Percentiles rank a stretch among this genome's conserved stretches.
Evolutionary conservation across 768 basidiomycete genomes (phyloP).

Genomic region (Hypsizygus marmoreus): DNA sequence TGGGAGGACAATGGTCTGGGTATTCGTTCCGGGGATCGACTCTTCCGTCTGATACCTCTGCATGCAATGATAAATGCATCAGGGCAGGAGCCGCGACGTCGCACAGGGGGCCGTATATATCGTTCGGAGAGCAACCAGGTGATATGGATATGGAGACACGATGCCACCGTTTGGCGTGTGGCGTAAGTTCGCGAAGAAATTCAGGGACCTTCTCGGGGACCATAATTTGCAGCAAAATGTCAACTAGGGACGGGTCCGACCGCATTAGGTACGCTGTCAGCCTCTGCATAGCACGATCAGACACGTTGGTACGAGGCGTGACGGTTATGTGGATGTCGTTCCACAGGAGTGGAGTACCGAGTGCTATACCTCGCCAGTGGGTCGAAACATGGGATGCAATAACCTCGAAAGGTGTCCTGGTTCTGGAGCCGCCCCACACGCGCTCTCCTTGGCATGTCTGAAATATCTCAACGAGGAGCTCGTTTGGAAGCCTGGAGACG

Average conservation of each 20-base stretch:
- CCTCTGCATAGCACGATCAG: constrained; percentile 22
- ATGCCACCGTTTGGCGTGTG: constrained; percentile 41
- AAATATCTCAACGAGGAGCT: constrained; percentile 42
- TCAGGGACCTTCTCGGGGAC: constrained; percentile 23
- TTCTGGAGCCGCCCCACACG: constrained; percentile 2
- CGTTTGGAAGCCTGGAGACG: constrained; percentile 40
- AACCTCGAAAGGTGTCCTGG: constrained; percentile 33
- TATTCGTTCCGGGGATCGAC: constrained; percentile 30
- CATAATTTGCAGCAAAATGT: constrained; percentile 34
- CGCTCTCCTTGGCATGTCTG: constrained; percentile 28
- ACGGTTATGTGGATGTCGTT: constrained; percentile 36
- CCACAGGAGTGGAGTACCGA: constrained; percentile 48
- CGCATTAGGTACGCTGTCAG: constrained; percentile 39
- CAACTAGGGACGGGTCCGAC: constrained; percentile 37
- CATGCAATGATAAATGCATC: constrained; percentile 39
- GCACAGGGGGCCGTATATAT: constrained; percentile 29
- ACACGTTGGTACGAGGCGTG: constrained; percentile 19
- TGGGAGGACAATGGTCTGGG: constrained; percentile 26
- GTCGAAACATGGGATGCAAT: constrained; percentile 46
- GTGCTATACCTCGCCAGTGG: constrained; percentile 43
- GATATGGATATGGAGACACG: constrained; percentile 33
- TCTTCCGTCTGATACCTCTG: constrained; percentile 28
- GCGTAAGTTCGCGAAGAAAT: constrained; percentile 31
- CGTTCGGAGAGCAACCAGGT: constrained; percentile 21
- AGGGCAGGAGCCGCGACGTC: constrained; percentile 32